Evolutionary conservation across 2,329 filamentous ascomycete genomes (phyloP).

Genomic region (Fusarium devonianum): DNA sequence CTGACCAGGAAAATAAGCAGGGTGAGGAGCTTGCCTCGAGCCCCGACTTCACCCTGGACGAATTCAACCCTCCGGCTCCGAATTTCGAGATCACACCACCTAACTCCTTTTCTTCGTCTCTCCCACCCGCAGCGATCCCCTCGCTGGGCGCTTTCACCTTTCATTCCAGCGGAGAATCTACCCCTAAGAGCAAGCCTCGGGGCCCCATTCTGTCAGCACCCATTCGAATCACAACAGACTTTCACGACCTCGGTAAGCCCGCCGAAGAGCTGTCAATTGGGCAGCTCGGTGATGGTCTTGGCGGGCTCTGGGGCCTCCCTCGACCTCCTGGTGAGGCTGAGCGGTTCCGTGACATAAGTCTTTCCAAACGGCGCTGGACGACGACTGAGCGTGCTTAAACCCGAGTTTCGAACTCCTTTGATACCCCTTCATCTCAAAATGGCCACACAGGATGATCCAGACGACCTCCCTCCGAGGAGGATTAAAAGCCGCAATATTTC

Average conservation of each 20-base stretch:
- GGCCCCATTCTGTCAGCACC: slow-evolving; percentile 46
- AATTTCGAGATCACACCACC: slow-evolving; percentile 33
- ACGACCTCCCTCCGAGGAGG: slow-evolving; percentile 10
- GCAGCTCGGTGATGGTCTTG: slow-evolving; percentile 49
- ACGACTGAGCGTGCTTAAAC: slow-evolving; percentile 55
- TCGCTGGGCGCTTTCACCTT: slow-evolving; percentile 33
- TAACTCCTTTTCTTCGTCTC: slow-evolving; percentile 23
- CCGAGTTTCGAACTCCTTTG: slow-evolving; percentile 1
- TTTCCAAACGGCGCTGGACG: slow-evolving; percentile 63
- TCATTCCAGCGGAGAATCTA: slow-evolving; percentile 25
- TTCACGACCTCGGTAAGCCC: slow-evolving; percentile 42
- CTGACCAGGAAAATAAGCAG: slow-evolving; percentile 24
- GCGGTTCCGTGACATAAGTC: slow-evolving; percentile 53
- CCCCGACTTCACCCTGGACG: slow-evolving; percentile 11
- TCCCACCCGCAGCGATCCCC: slow-evolving; percentile 35
- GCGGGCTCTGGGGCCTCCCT: slow-evolving; percentile 56
- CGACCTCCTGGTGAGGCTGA: slow-evolving; percentile 56
- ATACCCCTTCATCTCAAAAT: slow-evolving; percentile 13
- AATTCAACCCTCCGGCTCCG: slow-evolving; percentile 19
- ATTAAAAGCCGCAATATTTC: slow-evolving; percentile 9
- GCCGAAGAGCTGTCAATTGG: slow-evolving; percentile 45
- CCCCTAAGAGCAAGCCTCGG: slow-evolving; percentile 33
- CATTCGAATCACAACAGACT: slow-evolving; percentile 47
- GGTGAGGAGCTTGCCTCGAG: background rate
- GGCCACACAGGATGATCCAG: slow-evolving; percentile 18